Conservation (phyloP, 208 protist genomes). For the Wallacemonas sp. region DNA sequence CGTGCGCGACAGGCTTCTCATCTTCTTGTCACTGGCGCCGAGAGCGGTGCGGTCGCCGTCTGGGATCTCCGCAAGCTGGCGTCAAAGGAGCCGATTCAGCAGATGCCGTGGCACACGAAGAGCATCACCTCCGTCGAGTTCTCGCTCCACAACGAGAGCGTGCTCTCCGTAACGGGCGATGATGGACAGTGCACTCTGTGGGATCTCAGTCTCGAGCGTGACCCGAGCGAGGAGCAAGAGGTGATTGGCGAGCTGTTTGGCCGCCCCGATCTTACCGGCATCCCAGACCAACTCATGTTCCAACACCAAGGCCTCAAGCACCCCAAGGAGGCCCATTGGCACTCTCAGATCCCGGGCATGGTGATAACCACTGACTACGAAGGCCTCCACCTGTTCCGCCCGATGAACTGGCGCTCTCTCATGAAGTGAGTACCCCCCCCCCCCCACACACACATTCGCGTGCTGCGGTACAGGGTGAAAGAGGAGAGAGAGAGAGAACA, state of each 20-base stretch:
- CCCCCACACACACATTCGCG: too few relatives aligned
- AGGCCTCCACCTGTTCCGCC: conserved; percentile 97
- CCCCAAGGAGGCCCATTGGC: conserved; percentile 98
- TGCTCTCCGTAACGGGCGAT: conserved; percentile 92
- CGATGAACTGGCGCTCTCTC: conserved; percentile 93
- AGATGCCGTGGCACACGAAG: conserved; percentile 92
- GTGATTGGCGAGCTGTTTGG: conserved; percentile 81
- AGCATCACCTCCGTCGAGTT: conserved; percentile 97
- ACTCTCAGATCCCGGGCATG: conserved; percentile 95
- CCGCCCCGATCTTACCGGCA: conserved; percentile 70
- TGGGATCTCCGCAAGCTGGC: conserved; percentile 97
- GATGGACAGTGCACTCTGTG: conserved; percentile 97
- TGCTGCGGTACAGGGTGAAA: too few relatives aligned
- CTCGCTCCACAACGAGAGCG: conserved; percentile 95
- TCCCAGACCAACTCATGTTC: conserved; percentile 97
- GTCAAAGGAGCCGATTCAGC: conserved; percentile 63
- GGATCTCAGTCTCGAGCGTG: conserved; percentile 97
- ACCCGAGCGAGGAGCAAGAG: conserved; percentile 91
- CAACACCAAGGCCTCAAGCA: conserved; percentile 96
- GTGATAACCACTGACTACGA: conserved; percentile 95
- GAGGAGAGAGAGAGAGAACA: too few relatives aligned
- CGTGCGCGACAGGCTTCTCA: conserved; percentile 83
- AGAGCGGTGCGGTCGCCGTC: conserved; percentile 96
- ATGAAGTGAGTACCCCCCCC: conserved; percentile 54
- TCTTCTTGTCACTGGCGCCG: conserved; percentile 96